Conservation (phyloP, 192 early-diverging fungal species). For the Coemansia furcata region DNA sequence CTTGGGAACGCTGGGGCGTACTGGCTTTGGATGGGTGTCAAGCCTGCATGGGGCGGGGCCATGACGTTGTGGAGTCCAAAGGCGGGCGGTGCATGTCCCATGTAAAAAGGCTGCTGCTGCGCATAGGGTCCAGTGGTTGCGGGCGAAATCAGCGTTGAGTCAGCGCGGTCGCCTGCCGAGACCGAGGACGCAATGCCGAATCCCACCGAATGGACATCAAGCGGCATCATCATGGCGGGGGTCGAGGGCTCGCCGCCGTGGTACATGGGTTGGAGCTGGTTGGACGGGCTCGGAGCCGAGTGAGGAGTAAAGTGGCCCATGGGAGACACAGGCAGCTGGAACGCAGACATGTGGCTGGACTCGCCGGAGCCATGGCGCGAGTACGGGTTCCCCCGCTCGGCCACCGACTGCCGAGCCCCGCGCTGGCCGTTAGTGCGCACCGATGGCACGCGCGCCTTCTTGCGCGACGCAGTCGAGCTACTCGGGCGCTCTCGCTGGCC, state of each 20-base stretch:
- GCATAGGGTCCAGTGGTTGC: constrained; percentile 1
- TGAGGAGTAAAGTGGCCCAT: constrained; percentile 17
- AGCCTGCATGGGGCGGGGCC: constrained; percentile 16
- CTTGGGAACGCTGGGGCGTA: constrained; percentile 7
- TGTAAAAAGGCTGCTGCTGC: constrained; percentile 23
- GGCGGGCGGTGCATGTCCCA: constrained; percentile 17
- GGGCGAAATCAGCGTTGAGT: constrained; percentile 19
- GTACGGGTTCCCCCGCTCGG: constrained; percentile 43
- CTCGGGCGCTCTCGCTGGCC: constrained; percentile 17
- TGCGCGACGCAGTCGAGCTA: constrained; percentile 9
- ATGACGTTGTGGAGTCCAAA: constrained; percentile 24
- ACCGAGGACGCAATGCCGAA: constrained; percentile 15
- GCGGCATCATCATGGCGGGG: constrained; percentile 28
- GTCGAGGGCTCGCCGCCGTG: constrained; percentile 5
- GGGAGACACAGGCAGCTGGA: constrained; percentile 26
- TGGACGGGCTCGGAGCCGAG: constrained; percentile 5
- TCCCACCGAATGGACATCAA: constrained; percentile 22
- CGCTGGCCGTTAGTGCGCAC: constrained; percentile 26
- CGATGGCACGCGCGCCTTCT: constrained; percentile 26
- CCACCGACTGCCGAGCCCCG: constrained; percentile 19
- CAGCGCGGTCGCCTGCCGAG: constrained; percentile 20
- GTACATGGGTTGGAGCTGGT: constrained; percentile 9
- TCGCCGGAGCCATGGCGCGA: constrained; percentile 13
- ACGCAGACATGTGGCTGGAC: constrained; percentile 4
- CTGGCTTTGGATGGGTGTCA: constrained; percentile 18